These are phyloP conservation scores for Hirsutella rhossiliensis DNA, from an alignment of 2,329 filamentous ascomycete genomes.

Conservation along the genomic window DNA sequence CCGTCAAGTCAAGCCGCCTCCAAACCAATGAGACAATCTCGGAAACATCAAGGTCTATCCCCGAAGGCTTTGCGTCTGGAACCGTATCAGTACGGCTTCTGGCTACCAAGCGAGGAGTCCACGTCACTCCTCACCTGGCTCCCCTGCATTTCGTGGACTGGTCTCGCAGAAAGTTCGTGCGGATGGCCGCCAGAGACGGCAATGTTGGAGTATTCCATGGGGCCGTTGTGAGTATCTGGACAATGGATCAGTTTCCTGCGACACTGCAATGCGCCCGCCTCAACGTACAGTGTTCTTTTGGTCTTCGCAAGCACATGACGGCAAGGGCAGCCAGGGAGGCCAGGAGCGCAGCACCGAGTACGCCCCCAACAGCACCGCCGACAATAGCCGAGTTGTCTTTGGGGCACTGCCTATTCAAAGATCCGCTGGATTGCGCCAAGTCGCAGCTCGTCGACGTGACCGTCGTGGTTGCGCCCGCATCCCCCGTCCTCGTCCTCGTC, in stretches of 20 bases:
- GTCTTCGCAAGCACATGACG: conserved; percentile 4
- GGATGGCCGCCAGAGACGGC: neutral
- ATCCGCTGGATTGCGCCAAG: neutral
- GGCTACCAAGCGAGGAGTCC: neutral
- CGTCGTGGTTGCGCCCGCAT: neutral
- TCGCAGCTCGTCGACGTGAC: neutral
- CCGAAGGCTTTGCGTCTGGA: neutral
- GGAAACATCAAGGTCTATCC: neutral
- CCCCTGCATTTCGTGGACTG: neutral
- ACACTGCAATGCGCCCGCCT: too few species aligned
- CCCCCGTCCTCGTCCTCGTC: neutral
- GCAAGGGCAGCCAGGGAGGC: conserved; percentile 9
- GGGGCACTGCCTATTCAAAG: conserved; percentile 4
- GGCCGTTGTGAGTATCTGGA: neutral
- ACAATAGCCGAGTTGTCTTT: conserved; percentile 10
- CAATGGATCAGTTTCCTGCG: neutral
- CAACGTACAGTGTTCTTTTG: neutral
- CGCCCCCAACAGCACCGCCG: conserved; percentile 10
- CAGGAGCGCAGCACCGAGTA: conserved; percentile 10
- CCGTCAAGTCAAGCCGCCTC: too few species aligned
- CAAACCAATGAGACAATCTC: too few species aligned
- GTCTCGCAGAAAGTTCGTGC: neutral
- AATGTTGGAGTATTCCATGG: neutral
- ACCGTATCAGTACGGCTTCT: neutral
- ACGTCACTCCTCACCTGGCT: neutral